These are phyloP conservation scores for Haplosporangium gracile DNA, from an alignment of 192 early-diverging fungal genomes.

Conservation along the genomic window DNA sequence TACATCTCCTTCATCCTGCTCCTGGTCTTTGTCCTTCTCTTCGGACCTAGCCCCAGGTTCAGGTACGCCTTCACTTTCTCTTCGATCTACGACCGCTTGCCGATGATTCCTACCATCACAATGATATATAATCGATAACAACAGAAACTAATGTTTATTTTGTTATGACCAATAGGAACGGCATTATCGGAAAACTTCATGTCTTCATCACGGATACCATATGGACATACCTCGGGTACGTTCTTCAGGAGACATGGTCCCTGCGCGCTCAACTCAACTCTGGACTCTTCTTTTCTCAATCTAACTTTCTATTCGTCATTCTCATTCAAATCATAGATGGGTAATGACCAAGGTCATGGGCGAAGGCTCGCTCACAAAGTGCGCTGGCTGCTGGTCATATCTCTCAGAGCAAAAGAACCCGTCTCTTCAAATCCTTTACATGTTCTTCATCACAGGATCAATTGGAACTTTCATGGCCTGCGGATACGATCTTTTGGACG, in stretches of 20 bases:
- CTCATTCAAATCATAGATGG: conserved; percentile 14
- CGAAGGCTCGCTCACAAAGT: conserved; percentile 30
- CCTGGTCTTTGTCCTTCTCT: conserved; percentile 49
- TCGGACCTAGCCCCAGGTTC: conserved; percentile 52
- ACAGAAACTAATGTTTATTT: no score
- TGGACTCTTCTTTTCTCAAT: not conserved
- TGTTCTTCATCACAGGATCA: conserved; percentile 53
- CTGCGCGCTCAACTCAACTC: not conserved
- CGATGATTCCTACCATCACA: not conserved
- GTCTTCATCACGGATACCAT: conserved; percentile 50
- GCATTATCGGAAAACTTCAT: conserved; percentile 48
- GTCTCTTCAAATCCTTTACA: conserved; percentile 39
- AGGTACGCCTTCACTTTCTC: conserved; percentile 13
- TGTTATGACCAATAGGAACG: conserved; percentile 12
- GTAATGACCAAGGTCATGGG: conserved; percentile 34
- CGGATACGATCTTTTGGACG: conserved; percentile 45
- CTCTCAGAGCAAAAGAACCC: conserved; percentile 45
- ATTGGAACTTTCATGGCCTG: conserved; percentile 34
- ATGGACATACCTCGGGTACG: conserved; percentile 47
- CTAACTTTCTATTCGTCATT: not conserved
- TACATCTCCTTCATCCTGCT: conserved; percentile 55
- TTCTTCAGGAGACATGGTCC: not conserved
- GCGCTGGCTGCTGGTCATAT: conserved; percentile 38
- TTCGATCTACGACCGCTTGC: not conserved
- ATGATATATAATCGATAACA: not conserved